Evolutionary conservation across 108 stramenopile genomes (phyloP), one percentile per base, ranked within the genome.

Genomic region (Seminavis robusta): DNA sequence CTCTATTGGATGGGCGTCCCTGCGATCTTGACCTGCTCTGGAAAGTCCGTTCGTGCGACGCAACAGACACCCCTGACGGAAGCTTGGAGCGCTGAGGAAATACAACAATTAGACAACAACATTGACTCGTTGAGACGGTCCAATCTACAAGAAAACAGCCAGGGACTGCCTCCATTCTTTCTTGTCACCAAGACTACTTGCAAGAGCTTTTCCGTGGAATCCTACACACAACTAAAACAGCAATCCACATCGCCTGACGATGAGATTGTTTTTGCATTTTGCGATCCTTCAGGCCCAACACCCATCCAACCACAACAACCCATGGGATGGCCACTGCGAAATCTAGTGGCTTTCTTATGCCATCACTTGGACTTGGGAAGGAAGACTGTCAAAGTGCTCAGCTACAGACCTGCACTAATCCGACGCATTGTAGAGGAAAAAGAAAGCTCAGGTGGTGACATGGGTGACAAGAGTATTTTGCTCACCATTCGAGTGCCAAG

Each of bases 1-100:
- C 64, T 93, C 2, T 90, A 93, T 68, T 93, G 92, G 88, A 90
- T 88, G 69, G 92, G 86, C 0, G 78, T 89, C 61, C 92, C 92
- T 10, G 74, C 86, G 1, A 51, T 93, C 19, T 47, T 52, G 8
- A 6, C 39, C 16, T 13, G 10, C 1, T 33, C 51, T 13, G 59
- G 47, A 13, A 43, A 52, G 10, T 32, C n/a, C 23, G 34, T 52
- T 39, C 16, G 29, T 6, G 52, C 52, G 23, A 13, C 13, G 9
- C 36, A 9, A 9, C 11, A 37, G 11, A 13, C 36, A 13, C 13
- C 9, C 36, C 13, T 13, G 36, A 37, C 11, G 9, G 11, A 11
- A 9, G 36, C 36, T 37, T 37, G 9, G 36, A 37, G 13, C 36
- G 11, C 13, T 37, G 36, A 37, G 11, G 9, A 11, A 11, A 37